phyloP scores from a whole-genome alignment of 2,329 filamentous ascomycete species.

The Apiospora phragmitis region DNA sequence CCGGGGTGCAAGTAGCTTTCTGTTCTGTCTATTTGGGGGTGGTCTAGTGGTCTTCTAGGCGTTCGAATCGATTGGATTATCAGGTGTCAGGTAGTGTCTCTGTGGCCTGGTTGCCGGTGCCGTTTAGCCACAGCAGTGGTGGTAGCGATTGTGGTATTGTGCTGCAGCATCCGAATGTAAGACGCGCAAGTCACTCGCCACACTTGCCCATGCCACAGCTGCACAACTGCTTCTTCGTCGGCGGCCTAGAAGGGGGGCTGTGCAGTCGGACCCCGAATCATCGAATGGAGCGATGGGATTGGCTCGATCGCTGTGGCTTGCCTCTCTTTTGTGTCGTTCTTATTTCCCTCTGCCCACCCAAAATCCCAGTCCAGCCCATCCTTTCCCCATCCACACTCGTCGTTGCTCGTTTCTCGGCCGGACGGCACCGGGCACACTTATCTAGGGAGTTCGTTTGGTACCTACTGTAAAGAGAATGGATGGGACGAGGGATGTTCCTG shows the following conservation, averaged over 20 bases:
- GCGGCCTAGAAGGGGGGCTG: not conserved
- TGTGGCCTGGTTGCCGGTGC: not conserved
- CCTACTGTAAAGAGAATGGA: not conserved
- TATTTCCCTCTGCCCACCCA: not conserved
- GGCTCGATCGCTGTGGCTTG: conserved; percentile 1
- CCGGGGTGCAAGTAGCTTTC: not conserved
- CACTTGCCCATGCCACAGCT: not conserved
- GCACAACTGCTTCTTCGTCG: not conserved
- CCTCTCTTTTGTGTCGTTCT: not conserved
- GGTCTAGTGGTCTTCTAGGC: not conserved
- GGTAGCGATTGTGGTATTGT: not conserved
- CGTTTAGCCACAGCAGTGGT: not conserved
- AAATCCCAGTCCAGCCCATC: not conserved
- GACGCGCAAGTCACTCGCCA: conserved; percentile 1
- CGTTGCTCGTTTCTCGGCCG: not conserved
- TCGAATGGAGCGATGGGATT: not conserved
- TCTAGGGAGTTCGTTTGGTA: not conserved
- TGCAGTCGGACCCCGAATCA: not conserved
- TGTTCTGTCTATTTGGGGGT: not conserved
- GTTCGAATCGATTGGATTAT: not conserved
- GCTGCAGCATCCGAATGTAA: not conserved
- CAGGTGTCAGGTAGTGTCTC: not conserved
- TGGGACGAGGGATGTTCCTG: not conserved
- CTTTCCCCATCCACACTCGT: not conserved
- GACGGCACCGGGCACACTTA: conserved; percentile 1